Base-by-base conservation (phyloP, 495 filamentous ascomycete genomes). In the Xylaria castorea region DNA sequence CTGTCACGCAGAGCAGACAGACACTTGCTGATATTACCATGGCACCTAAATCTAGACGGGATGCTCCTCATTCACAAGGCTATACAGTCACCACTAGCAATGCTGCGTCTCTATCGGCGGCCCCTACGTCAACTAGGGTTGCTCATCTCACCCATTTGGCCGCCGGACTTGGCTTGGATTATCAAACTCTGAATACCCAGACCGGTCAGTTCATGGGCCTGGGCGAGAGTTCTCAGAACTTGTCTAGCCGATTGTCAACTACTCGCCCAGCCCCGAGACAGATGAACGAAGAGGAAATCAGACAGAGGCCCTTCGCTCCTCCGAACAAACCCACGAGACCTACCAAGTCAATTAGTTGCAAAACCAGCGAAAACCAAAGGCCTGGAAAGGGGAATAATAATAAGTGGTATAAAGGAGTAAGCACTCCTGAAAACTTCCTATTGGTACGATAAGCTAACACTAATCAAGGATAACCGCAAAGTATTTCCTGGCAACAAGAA, bases 321-420 rank as follows among this genome's bases (percentile, higher is more conserved):
- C 18, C 5, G 18, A 30, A 44, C 38, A 25, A 60, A n/a, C 25
- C 38, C 27, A 32, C 3, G 14, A 18, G 9, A 57, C 27, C 51
- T 5, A 12, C 9, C 3, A 38, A 53, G 20, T 6, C 46, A 61
- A 38, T 5, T 32, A 20, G 34, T 16, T n/a, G 18, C 34, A 36
- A 61, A 42, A 16, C 38, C 11, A 7, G 18, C 20, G 64, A 66
- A 14, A 61, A 61, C 14, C 58, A 40, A 14, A 18, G 11, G 34
- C 58, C 30, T 40, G 32, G 9, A n/a, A 36, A 22, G 18, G 34
- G 58, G 2, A 38, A 61, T 40, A 61, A 61, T 22, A 40, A 51
- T 50, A 61, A 51, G 70, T 72, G 63, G 63, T 68, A 66, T 65
- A 61, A 62, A n/a, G 71, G 71, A 42, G 71, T 72, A 68, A 72